phyloP scores from a whole-genome alignment of 2,329 filamentous ascomycete species.

The Colletotrichum sp. region DNA sequence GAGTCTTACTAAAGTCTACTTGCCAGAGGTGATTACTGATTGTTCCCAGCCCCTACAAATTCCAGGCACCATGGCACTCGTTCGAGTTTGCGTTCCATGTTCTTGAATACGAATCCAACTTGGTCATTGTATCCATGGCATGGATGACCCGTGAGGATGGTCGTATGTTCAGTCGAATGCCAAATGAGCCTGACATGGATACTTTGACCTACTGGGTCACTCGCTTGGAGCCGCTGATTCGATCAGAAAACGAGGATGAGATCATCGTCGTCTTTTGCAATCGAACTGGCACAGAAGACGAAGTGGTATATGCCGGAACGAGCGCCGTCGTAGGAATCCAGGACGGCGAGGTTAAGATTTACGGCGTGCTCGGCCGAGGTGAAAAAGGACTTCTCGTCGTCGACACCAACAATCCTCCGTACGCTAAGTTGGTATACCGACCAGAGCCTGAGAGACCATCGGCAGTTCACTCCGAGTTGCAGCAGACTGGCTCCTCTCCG shows the following conservation, averaged over 20 bases:
- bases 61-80: constrained; percentile 39
- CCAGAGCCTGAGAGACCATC: background rate
- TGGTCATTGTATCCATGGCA: constrained; percentile 78
- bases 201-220: constrained; percentile 79
- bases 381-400: constrained; percentile 72
- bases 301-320: constrained; percentile 74
- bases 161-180: constrained; percentile 48
- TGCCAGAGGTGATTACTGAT: too few relatives aligned
- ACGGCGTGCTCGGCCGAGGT: constrained; percentile 73
- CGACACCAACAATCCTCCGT: constrained; percentile 57
- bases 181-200: constrained; percentile 70
- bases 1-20: too few relatives aligned
- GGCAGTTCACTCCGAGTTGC: background rate
- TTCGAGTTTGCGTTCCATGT: constrained; percentile 60
- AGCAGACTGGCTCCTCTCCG: background rate
- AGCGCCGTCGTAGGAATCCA: constrained; percentile 73
- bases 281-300: constrained; percentile 69
- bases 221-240: constrained; percentile 70
- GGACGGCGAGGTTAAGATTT: constrained; percentile 69
- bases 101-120: constrained; percentile 57
- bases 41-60: constrained; percentile 28
- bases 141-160: constrained; percentile 70
- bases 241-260: constrained; percentile 47
- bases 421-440: constrained; percentile 47
- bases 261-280: constrained; percentile 76